Conservation (phyloP, 352 stramenopile genomes). For the Globisporangium cederbergense region DNA sequence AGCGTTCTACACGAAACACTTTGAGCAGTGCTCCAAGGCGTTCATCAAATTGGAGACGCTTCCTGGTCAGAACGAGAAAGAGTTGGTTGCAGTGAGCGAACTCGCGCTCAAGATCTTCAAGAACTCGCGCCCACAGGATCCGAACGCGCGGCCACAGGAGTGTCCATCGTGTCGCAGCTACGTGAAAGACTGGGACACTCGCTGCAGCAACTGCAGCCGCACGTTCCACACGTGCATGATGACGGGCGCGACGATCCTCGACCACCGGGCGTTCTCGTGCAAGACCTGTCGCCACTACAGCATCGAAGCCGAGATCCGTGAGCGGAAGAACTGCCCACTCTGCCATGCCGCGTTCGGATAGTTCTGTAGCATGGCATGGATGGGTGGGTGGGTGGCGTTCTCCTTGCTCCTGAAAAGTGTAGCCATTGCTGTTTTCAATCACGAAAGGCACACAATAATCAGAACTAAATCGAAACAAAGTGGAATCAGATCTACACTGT, state of each 20-base stretch:
- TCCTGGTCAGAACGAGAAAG: constrained; percentile 51
- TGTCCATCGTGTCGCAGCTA: constrained; percentile 79
- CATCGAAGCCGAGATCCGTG: constrained; percentile 83
- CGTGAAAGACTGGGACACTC: constrained; percentile 84
- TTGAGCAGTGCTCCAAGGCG: constrained; percentile 86
- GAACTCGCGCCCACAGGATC: constrained; percentile 68
- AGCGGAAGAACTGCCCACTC: constrained; percentile 83
- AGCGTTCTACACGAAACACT: constrained; percentile 90
- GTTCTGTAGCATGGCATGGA: no score
- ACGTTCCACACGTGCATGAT: constrained; percentile 76
- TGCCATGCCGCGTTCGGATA: constrained; percentile 72
- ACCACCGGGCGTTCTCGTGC: constrained; percentile 76
- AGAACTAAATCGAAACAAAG: not conserved
- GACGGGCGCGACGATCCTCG: constrained; percentile 70
- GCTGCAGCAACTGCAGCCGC: constrained; percentile 77
- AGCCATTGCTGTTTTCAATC: constrained; percentile 1
- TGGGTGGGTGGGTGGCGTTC: not conserved
- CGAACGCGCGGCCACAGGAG: constrained; percentile 68
- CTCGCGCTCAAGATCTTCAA: constrained; percentile 88
- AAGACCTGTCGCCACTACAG: constrained; percentile 84
- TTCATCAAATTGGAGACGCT: constrained; percentile 93
- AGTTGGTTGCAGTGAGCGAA: constrained; percentile 55
- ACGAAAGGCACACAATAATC: not conserved
- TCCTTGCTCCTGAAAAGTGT: not conserved
- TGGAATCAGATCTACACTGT: not conserved